Percentiles rank a stretch among this genome's conserved stretches.
These are phyloP conservation scores for Mycosphaerelloides madeirae DNA, from an alignment of 2,329 filamentous ascomycete species.

Conservation along the genomic window DNA sequence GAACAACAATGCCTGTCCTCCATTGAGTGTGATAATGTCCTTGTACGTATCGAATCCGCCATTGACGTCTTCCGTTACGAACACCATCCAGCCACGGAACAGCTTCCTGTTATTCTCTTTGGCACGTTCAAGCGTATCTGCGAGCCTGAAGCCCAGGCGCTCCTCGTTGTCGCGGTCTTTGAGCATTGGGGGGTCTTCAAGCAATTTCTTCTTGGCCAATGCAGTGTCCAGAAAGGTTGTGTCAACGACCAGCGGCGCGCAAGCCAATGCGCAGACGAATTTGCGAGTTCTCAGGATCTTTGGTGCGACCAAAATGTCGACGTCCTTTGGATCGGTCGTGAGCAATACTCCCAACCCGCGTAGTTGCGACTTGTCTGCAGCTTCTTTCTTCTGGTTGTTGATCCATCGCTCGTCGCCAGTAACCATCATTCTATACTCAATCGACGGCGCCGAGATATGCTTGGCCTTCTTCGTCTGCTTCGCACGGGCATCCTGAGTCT, in stretches of 20 bases:
- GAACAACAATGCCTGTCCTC: conserved; percentile 75
- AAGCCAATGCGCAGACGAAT: conserved; percentile 82
- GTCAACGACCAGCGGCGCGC: conserved; percentile 70
- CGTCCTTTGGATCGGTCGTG: conserved; percentile 67
- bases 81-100: conserved; percentile 70
- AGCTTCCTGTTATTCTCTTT: conserved; percentile 71
- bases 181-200: conserved; percentile 60
- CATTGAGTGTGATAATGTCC: conserved; percentile 81
- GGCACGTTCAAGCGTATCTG: conserved; percentile 64
- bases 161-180: conserved; percentile 69
- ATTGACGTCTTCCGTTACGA: conserved; percentile 73
- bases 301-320: conserved; percentile 83
- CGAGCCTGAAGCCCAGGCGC: conserved; percentile 64
- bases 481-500: conserved; percentile 40
- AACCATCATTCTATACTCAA: conserved; percentile 71
- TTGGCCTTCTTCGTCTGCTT: conserved; percentile 51
- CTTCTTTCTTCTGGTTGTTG: conserved; percentile 66
- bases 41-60: conserved; percentile 82
- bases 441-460: conserved; percentile 40
- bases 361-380: conserved; percentile 75
- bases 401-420: conserved; percentile 84
- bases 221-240: conserved; percentile 74
- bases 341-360: conserved; percentile 82
- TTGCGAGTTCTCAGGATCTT: conserved; percentile 85
- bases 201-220: conserved; percentile 59